These are phyloP conservation scores for Hygrocybe coccinea DNA, from an alignment of 768 basidiomycete species.

Conservation along the genomic window DNA sequence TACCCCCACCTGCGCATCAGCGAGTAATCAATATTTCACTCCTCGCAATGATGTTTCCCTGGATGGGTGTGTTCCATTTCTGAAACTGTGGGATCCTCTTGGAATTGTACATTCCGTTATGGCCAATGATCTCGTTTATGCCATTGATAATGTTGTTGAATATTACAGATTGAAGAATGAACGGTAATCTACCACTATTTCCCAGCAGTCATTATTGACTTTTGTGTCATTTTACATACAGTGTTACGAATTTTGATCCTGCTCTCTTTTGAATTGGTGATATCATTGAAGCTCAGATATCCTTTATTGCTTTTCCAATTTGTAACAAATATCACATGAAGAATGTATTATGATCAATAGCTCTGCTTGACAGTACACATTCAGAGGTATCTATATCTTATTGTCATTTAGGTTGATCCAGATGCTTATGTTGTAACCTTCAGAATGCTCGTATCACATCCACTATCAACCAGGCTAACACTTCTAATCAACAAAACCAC, in stretches of 20 bases:
- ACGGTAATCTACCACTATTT: neutral
- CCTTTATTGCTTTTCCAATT: neutral
- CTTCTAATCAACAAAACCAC: neutral
- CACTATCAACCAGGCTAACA: neutral
- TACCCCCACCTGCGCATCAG: too few species aligned
- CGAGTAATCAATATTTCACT: neutral
- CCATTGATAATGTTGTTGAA: neutral
- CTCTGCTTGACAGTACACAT: neutral
- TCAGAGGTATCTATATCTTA: neutral
- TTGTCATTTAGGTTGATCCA: too few species aligned
- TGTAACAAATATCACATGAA: neutral
- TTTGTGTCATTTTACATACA: neutral
- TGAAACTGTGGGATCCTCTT: neutral
- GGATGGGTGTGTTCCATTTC: neutral
- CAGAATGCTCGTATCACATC: neutral
- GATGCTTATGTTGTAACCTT: neutral
- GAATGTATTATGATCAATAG: neutral
- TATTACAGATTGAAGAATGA: neutral
- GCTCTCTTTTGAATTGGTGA: neutral
- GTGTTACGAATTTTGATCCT: neutral
- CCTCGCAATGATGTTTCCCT: neutral
- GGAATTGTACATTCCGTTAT: neutral
- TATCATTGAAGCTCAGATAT: neutral
- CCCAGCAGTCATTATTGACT: neutral
- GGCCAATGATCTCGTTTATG: neutral